Evolutionary conservation across 768 basidiomycete species (phyloP), one percentile per base, ranked within the genome.

Genomic region (Asterophora lycoperdoides): DNA sequence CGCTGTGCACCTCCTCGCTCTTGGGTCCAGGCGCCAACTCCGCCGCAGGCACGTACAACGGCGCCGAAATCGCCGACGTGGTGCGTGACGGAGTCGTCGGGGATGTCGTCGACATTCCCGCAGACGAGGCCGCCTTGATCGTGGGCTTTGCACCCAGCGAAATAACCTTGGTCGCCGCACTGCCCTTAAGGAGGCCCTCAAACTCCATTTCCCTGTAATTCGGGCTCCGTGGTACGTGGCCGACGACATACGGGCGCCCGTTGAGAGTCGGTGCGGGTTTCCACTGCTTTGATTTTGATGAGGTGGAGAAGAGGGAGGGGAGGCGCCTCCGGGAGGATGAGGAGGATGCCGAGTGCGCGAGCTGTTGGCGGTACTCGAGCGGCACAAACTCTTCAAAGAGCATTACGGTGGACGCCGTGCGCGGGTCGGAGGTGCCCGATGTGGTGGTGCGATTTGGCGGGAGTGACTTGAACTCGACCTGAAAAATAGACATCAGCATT

Each of bases 311-410:
- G 33, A 86, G 68, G 13, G 83, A 83, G 3, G 84, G 84, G n/a
- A 89, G 66, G 7, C 83, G 80, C n/a, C 78, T 73, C 13, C 82
- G 75, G 14, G 66, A 70, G 7, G 70, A 71, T 0, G 75, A 69
- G 3, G 78, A 73, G 13, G 75, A 23, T 6, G 23, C 6, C 23
- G 23, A 23, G 3, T 23, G 71, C 5, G 81, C 80, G 5, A 94
- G 75, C 56, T 89, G 84, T 38, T 88, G 82, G 4, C 89, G 75
- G 59, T 92, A 93, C 62, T 93, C 93, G 33, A 80, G 69, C 0
- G 94, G 95, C 3, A 99, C 92, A 47, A 91, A 89, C 65, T 98
- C 96, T 67, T 99, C 93, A 55, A 92, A 94, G 5, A 97, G 69
- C 44, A 96, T 78, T 41, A 91, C 78, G 0, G 83, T 77, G 0